phyloP scores from a whole-genome alignment of 192 early-diverging fungal genomes.

The Coemansia sp. region DNA sequence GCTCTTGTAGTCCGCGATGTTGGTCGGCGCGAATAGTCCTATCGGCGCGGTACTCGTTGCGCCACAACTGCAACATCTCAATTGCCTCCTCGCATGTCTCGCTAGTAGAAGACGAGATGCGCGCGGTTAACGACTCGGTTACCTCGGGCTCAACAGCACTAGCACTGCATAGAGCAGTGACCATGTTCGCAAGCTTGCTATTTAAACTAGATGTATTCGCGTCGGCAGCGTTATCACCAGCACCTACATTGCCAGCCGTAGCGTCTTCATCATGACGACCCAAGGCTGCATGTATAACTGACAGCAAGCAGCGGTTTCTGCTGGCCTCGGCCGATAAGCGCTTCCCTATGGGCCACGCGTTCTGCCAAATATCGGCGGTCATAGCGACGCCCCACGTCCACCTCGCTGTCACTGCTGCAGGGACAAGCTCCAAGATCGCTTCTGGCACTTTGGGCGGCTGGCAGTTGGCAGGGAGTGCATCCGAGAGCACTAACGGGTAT shows the following conservation, averaged over 20 bases:
- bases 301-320: constrained; percentile 25
- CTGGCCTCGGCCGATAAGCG: constrained; percentile 34
- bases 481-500: constrained; percentile 27
- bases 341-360: constrained; percentile 39
- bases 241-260: neutral
- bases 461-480: constrained; percentile 17
- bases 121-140: neutral
- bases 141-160: constrained; percentile 1
- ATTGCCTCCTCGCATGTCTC: constrained; percentile 8
- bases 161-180: neutral
- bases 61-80: constrained; percentile 17
- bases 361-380: constrained; percentile 22
- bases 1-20: neutral
- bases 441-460: constrained; percentile 10
- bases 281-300: neutral
- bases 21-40: constrained; percentile 2
- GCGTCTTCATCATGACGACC: neutral
- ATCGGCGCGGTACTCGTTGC: neutral
- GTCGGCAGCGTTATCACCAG: neutral
- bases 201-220: neutral
- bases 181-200: neutral
- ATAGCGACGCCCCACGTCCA: constrained; percentile 49
- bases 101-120: constrained; percentile 5
- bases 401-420: neutral
- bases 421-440: constrained; percentile 18